Evolutionary conservation across 176 grass and related monocot species (phyloP).

Genomic region (Tillandsia fasciculata): DNA sequence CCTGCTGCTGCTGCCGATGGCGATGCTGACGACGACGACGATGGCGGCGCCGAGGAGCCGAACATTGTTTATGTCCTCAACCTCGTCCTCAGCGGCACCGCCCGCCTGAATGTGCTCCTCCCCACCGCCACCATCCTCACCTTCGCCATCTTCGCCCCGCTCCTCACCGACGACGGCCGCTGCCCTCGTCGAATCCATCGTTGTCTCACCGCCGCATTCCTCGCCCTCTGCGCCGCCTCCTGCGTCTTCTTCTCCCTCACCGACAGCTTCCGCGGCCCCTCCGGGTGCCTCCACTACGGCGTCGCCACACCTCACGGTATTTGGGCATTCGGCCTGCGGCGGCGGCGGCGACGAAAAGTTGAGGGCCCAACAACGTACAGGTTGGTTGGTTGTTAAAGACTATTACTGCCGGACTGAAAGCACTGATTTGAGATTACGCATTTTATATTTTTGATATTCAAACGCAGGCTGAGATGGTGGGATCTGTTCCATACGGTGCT

Average conservation of each 20-base stretch:
- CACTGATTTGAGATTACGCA: no score
- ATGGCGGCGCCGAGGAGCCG: constrained; percentile 26
- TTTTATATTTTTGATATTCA: no score
- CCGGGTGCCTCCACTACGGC: constrained; percentile 57
- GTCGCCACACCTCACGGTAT: constrained; percentile 48
- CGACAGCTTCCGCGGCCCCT: constrained; percentile 66
- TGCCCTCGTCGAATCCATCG: constrained; percentile 33
- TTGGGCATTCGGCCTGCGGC: constrained; percentile 45
- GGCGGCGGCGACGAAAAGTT: constrained; percentile 18
- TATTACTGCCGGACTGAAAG: no score
- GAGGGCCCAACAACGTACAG: constrained; percentile 34
- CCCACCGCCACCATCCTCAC: constrained; percentile 81
- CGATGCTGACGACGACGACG: not conserved
- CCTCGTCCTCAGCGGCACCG: constrained; percentile 68
- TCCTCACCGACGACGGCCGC: constrained; percentile 68
- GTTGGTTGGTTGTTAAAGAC: not conserved
- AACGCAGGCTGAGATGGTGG: constrained; percentile 34
- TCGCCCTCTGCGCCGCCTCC: constrained; percentile 48
- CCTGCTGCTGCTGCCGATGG: not conserved
- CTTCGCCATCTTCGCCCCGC: constrained; percentile 78
- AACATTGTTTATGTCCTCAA: constrained; percentile 61
- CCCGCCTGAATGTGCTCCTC: constrained; percentile 82
- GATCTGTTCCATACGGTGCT: constrained; percentile 63
- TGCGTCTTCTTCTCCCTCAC: constrained; percentile 95
- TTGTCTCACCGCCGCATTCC: constrained; percentile 35